Base-by-base conservation (phyloP, 768 basidiomycete genomes). In the Termitomyces sp. region DNA sequence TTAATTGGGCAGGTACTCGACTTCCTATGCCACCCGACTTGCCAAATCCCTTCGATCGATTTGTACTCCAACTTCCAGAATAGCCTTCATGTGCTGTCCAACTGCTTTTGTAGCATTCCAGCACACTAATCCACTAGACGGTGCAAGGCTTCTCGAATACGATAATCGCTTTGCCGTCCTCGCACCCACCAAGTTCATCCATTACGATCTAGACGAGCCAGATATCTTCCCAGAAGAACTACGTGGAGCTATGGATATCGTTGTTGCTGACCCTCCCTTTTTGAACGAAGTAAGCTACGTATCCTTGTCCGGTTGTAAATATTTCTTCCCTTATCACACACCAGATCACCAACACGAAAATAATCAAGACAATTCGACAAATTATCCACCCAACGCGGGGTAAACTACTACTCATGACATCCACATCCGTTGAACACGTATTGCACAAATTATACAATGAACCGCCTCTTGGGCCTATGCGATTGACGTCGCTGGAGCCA, bases 31-130 rank as follows among this genome's bases (percentile, higher is more conserved):
- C 7, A 69, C 70, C 43, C 66, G 62, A 18, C 65, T 78, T 7
- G 74, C 76, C 3, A 59, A 64, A 31, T 50, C 58, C 25, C 38
- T 77, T 6, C 68, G 72, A 42, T 52, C 61, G 2, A 57, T 77
- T 0, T 74, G 71, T 58, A 63, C 62, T 11, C 63, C 67, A 15
- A 51, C 63, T 3, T 68, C 74, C 1, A 69, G 64, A 20, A 64
- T 79, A 23, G 76, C 72, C 3, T 79, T 77, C 57, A 40, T 79
- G 23, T 79, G 75, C 63, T 75, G 75, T 57, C 77, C 77, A 20
- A 79, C 77, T 2, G 73, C 66, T 2, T 79, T 74, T 39, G 76
- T 79, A n/a, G 76, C 75, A 2, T 78, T 76, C 61, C 75, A 78
- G 49, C 72, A 77, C 56, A 66, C 60, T 16, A 67, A 71, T 27